These are phyloP conservation scores for Mycena metata DNA, from an alignment of 768 basidiomycete species.

Conservation along the genomic window DNA sequence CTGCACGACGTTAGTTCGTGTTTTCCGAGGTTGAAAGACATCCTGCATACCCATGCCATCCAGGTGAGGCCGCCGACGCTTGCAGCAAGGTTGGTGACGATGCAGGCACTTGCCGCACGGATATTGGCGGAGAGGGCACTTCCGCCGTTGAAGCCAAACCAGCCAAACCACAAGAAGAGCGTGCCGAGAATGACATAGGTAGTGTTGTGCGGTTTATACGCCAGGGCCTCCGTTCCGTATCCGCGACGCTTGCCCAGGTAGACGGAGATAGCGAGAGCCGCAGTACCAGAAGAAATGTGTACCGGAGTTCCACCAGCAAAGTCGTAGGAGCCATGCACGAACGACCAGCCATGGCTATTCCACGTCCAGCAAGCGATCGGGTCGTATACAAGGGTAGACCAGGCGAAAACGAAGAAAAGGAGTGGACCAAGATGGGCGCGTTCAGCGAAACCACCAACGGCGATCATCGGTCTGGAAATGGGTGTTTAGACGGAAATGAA, in stretches of 20 bases:
- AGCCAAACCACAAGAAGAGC: constrained; percentile 82
- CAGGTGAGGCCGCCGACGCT: constrained; percentile 89
- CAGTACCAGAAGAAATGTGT: constrained; percentile 94
- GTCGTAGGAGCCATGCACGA: constrained; percentile 71
- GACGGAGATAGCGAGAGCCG: constrained; percentile 90
- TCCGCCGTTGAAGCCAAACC: constrained; percentile 98
- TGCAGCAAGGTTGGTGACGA: constrained; percentile 94
- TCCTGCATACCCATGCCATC: constrained; percentile 83
- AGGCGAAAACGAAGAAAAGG: constrained; percentile 91
- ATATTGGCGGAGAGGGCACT: constrained; percentile 91
- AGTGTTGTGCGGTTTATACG: constrained; percentile 95
- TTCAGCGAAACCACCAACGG: constrained; percentile 94
- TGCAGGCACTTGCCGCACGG: constrained; percentile 88
- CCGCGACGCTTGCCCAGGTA: constrained; percentile 70
- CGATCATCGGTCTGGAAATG: constrained; percentile 78
- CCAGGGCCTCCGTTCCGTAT: constrained; percentile 60
- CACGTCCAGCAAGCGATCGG: constrained; percentile 98
- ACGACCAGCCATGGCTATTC: constrained; percentile 86
- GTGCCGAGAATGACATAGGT: constrained; percentile 96
- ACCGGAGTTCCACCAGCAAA: constrained; percentile 83
- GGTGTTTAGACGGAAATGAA: constrained; percentile 36
- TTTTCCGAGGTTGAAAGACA: not conserved
- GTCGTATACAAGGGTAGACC: constrained; percentile 92
- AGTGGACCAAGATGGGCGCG: constrained; percentile 88
- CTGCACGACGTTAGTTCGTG: constrained; percentile 43